Base-by-base conservation (phyloP, 768 basidiomycete genomes). In the Naganishia onofrii region DNA sequence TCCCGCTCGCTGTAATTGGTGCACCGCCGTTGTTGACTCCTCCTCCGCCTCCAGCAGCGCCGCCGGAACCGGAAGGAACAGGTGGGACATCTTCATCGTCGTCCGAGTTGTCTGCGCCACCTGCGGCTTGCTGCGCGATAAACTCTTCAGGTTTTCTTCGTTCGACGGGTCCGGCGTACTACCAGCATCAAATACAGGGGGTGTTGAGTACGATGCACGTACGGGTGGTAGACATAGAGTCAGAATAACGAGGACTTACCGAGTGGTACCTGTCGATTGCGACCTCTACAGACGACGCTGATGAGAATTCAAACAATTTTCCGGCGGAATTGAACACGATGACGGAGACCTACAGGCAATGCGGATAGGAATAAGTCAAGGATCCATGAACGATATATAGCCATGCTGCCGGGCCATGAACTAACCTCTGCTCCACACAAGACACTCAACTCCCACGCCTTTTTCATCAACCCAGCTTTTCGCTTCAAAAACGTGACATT, bases 401-500 rank as follows among this genome's bases (percentile, higher is more conserved):
- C 31, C 34, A 29, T 55, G 55, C 38, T 48, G 32, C 31, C 32
- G 15, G 7, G n/a, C n/a, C n/a, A 7, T 38, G 32, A 6, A 46
- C 67, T 68, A 19, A 81, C 77, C 60, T 81, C 80, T 32, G 80
- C 80, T 15, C 70, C 76, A 66, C 78, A 79, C 12, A 81, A 72
- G 1, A 81, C 80, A 31, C 76, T 76, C 52, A 81, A 66, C 67
- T 81, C 80, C 80, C 80, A 81, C 26, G 80, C 80, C 68, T 81
- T 81, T 72, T 81, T 81, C 77, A 81, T 78, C 69, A 81, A 56
- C 28, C 80, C 80, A 8, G 78, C 78, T 74, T 81, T 81, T 15
- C 80, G 74, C 77, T 80, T 80, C 48, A 80, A 72, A 70, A 80
- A 80, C 26, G 79, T 80, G 34, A 80, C 79, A 76, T 79, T 80